Evolutionary conservation across 176 grass and related monocot species (phyloP).

Genomic region (Sorghum bicolor): Sorghum_bicolor_NCBIv3 NC_012875.2:57837001-57837500

Average conservation of each 20-base stretch:
- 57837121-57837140: not conserved
- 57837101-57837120: not conserved
- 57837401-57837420: not conserved
- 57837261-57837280: slow-evolving; percentile 99
- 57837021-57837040: not conserved
- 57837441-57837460: not conserved
- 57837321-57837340: too few species aligned
- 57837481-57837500: not conserved
- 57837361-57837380: too few species aligned
- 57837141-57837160: not conserved
- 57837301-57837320: slow-evolving; percentile 99
- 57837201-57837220: not conserved
- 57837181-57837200: not conserved
- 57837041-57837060: not conserved
- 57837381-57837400: not conserved
- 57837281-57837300: slow-evolving; percentile 93
- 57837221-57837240: not conserved
- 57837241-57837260: not conserved
- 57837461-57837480: not conserved
- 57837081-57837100: not conserved
- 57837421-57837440: not conserved
- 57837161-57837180: not conserved
- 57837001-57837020: not conserved
- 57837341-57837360: too few species aligned
- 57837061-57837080: not conserved